These are phyloP conservation scores for Aegle marmelos DNA, from an alignment of 345 rosid species.

Conservation along the genomic window DNA sequence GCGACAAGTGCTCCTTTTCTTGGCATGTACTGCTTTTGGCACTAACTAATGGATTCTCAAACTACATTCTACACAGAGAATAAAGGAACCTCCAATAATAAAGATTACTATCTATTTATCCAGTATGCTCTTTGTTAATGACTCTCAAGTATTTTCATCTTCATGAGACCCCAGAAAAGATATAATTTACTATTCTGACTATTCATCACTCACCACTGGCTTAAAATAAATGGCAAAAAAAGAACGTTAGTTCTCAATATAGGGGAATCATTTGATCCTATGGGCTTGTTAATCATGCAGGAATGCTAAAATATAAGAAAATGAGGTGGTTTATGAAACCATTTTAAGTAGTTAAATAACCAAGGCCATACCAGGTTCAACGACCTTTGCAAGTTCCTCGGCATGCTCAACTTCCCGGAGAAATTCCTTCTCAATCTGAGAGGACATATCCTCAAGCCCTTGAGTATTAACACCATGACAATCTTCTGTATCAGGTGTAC, in stretches of 20 bases:
- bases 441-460: conserved; percentile 49
- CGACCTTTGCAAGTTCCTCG: conserved; percentile 71
- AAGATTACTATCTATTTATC: neutral
- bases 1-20: neutral
- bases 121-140: neutral
- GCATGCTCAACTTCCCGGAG: conserved; percentile 76
- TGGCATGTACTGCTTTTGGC: neutral
- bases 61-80: neutral
- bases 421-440: conserved; percentile 73
- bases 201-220: neutral
- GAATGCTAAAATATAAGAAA: neutral
- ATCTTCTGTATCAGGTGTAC: conserved; percentile 40
- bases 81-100: neutral
- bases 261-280: neutral
- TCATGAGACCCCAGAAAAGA: neutral
- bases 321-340: neutral
- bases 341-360: neutral
- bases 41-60: neutral
- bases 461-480: conserved; percentile 29
- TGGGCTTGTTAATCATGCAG: neutral
- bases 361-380: conserved; percentile 64
- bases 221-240: neutral
- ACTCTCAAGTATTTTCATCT: neutral
- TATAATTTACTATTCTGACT: neutral
- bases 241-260: neutral